phyloP scores from a whole-genome alignment of 2,329 filamentous ascomycete species.

The Nemania sp. region DNA sequence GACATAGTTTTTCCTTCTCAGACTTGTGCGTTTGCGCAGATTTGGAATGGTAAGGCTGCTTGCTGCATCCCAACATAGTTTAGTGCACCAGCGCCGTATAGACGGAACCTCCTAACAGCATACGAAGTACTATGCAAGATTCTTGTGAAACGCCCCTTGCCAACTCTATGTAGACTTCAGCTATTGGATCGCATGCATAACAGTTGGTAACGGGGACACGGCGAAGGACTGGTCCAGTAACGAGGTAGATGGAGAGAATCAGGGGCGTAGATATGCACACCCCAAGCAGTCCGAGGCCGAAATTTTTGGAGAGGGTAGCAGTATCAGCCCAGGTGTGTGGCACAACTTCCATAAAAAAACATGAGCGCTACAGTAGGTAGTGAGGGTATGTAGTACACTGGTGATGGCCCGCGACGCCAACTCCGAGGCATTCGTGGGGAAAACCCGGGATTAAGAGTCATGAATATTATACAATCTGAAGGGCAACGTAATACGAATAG shows the following conservation, averaged over 20 bases:
- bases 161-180: constrained; percentile 1
- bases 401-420: constrained; percentile 14
- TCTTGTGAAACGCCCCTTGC: constrained; percentile 13
- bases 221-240: not conserved
- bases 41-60: not conserved
- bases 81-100: too few species aligned
- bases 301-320: constrained; percentile 12
- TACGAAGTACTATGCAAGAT: not conserved
- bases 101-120: not conserved
- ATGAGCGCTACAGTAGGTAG: not conserved
- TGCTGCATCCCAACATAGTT: not conserved
- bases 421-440: constrained; percentile 10
- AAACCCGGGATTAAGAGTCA: constrained; percentile 2
- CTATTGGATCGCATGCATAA: constrained; percentile 1
- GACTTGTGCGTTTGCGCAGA: not conserved
- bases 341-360: not conserved
- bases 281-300: constrained; percentile 15
- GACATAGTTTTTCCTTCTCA: too few species aligned
- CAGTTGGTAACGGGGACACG: constrained; percentile 6
- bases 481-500: not conserved
- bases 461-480: not conserved
- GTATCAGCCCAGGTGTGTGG: constrained; percentile 7
- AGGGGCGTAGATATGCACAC: constrained; percentile 15
- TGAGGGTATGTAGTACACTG: not conserved
- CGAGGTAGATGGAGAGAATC: not conserved